A percentile compares a stretch with the other conserved stretches of the same genome.
phyloP scores from a whole-genome alignment of 78 protist genomes.

The Andalucia godoyi region DNA sequence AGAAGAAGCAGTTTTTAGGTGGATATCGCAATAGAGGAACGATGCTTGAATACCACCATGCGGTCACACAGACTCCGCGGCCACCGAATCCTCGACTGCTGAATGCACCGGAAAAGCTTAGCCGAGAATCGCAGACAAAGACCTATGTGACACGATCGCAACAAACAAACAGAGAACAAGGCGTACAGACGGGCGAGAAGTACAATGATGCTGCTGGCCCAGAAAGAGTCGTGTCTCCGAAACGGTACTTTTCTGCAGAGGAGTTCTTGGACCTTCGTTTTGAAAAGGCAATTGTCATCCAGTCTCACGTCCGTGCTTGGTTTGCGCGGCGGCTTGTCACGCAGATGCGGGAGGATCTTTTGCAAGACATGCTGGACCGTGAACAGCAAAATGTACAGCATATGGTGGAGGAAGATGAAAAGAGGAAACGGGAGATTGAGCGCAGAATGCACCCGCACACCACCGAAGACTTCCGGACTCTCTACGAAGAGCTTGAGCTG shows the following conservation, averaged over 20 bases:
- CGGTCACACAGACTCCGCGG: slow-evolving; percentile 21
- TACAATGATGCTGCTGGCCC: not conserved
- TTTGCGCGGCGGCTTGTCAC: slow-evolving; percentile 29
- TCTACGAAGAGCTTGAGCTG: slow-evolving; percentile 53
- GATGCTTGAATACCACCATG: slow-evolving; percentile 31
- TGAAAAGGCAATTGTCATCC: slow-evolving; percentile 13
- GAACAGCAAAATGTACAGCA: not conserved
- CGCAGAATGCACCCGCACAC: slow-evolving; percentile 56
- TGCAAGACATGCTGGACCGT: not conserved
- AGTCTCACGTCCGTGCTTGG: slow-evolving; percentile 33
- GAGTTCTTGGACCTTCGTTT: slow-evolving; percentile 5
- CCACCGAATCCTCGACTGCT: slow-evolving; percentile 1
- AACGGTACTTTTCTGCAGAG: slow-evolving; percentile 29
- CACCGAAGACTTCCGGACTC: slow-evolving; percentile 33
- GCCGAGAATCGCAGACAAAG: slow-evolving; percentile 44
- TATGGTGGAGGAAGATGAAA: not conserved
- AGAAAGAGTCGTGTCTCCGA: slow-evolving; percentile 13
- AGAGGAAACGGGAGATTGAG: slow-evolving; percentile 18
- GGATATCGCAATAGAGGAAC: slow-evolving; percentile 14
- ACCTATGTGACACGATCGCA: not conserved
- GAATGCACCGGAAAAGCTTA: not conserved
- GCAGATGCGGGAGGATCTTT: not conserved
- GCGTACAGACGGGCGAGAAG: slow-evolving; percentile 57
- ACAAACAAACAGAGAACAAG: slow-evolving; percentile 43
- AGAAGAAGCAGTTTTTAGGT: slow-evolving; percentile 33